These are phyloP conservation scores for Mycena citricolor DNA, from an alignment of 1,284 basidiomycete genomes.

Conservation along the genomic window DNA sequence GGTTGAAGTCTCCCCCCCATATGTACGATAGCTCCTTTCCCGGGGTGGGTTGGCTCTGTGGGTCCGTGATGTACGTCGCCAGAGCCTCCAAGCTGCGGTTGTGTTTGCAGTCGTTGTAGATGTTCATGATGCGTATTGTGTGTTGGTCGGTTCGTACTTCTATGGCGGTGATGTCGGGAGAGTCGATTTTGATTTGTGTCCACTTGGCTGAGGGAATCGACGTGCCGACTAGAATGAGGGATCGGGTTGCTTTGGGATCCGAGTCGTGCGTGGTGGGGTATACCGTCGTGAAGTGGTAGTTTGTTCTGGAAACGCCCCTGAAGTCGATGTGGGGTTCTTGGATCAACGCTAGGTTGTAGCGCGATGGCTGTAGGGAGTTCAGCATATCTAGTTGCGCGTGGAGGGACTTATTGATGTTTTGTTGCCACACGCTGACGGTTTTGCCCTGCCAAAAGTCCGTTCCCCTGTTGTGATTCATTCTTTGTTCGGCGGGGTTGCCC, in stretches of 20 bases:
- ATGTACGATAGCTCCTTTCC: conserved; percentile 24
- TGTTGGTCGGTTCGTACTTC: conserved; percentile 18
- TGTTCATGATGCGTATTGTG: conserved; percentile 31
- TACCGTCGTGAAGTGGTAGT: conserved; percentile 1
- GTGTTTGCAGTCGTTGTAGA: conserved; percentile 36
- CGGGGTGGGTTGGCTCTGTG: not conserved
- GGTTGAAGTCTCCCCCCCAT: conserved; percentile 50
- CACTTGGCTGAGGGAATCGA: conserved; percentile 3
- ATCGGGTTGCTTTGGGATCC: not conserved
- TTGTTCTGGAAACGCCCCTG: not conserved
- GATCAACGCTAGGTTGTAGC: conserved; percentile 29
- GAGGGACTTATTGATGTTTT: conserved; percentile 32
- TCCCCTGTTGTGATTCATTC: too few relatives aligned
- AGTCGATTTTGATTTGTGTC: conserved; percentile 1
- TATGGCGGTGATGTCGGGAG: conserved; percentile 32
- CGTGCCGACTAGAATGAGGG: conserved; percentile 8
- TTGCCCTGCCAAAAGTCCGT: too few relatives aligned
- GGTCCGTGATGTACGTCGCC: not conserved
- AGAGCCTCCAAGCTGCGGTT: conserved; percentile 23
- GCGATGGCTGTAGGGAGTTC: conserved; percentile 2
- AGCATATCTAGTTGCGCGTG: conserved; percentile 26
- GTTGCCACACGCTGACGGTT: conserved; percentile 30
- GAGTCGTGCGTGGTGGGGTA: conserved; percentile 7
- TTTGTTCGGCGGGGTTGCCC: too few relatives aligned
- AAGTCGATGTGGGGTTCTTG: conserved; percentile 13